Evolutionary conservation across 75 land plant genomes (phyloP).

Genomic region (Isoetes taiwanensis): DNA sequence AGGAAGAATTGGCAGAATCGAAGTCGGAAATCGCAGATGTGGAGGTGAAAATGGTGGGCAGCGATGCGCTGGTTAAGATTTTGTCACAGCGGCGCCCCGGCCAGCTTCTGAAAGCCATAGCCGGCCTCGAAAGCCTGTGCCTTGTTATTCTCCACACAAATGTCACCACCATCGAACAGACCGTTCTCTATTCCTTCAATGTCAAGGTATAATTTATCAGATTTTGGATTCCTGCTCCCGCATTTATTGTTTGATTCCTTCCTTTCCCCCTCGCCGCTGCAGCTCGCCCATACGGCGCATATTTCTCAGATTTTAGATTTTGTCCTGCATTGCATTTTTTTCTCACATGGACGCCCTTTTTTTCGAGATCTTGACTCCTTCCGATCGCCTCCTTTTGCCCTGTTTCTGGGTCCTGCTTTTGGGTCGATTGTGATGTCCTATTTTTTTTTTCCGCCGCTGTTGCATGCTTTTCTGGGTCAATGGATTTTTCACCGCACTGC

Average conservation of each 20-base stretch:
- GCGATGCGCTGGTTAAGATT: constrained; percentile 73
- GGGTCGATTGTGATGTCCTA: background rate
- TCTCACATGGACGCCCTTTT: background rate
- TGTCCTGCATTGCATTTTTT: background rate
- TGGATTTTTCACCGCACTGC: background rate
- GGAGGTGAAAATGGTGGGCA: constrained; percentile 58
- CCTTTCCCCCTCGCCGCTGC: too few species aligned
- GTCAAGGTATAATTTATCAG: constrained; percentile 38
- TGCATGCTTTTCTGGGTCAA: background rate
- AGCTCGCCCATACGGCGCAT: too few species aligned
- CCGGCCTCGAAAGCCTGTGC: constrained; percentile 61
- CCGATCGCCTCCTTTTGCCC: background rate
- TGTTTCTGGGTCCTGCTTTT: background rate
- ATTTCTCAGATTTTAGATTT: background rate
- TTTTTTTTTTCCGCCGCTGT: background rate
- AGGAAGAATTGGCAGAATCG: constrained; percentile 54
- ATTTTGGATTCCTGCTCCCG: background rate
- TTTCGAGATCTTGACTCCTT: background rate
- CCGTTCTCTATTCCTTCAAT: constrained; percentile 83
- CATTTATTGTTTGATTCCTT: too few species aligned
- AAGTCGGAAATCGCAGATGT: constrained; percentile 61
- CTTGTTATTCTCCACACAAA: constrained; percentile 69
- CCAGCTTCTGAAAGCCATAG: constrained; percentile 71
- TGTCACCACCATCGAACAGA: constrained; percentile 75
- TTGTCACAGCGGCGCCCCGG: constrained; percentile 54